These are phyloP conservation scores for Leccinum arenicola DNA, from an alignment of 768 basidiomycete species.

Conservation along the genomic window DNA sequence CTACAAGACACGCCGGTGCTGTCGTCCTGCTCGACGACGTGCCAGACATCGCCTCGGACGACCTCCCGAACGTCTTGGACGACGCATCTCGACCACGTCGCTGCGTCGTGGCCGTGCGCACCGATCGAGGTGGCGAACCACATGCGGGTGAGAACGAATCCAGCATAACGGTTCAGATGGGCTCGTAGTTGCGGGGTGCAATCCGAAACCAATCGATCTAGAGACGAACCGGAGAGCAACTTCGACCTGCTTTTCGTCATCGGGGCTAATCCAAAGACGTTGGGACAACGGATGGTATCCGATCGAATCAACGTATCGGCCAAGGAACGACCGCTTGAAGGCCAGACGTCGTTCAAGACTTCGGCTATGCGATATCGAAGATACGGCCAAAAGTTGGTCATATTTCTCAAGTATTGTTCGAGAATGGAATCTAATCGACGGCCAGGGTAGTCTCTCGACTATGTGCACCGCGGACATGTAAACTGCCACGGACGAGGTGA, in stretches of 20 bases:
- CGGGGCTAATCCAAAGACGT: constrained; percentile 57
- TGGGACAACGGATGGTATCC: constrained; percentile 37
- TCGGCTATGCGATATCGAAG: constrained; percentile 51
- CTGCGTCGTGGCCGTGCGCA: constrained; percentile 29
- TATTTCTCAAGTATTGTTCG: constrained; percentile 38
- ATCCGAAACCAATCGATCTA: background rate
- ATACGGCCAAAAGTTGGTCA: constrained; percentile 75
- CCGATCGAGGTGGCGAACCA: constrained; percentile 64
- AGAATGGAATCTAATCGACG: constrained; percentile 42
- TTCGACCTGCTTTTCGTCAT: constrained; percentile 50
- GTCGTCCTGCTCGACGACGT: constrained; percentile 35
- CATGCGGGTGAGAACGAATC: constrained; percentile 60
- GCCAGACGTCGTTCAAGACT: constrained; percentile 29
- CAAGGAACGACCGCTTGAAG: constrained; percentile 55
- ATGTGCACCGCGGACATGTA: constrained; percentile 59
- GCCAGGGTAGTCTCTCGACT: constrained; percentile 44
- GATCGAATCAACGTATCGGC: constrained; percentile 27
- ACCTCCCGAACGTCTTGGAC: constrained; percentile 53
- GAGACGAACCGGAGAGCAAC: constrained; percentile 53
- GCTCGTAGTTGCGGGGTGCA: background rate
- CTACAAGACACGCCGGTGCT: constrained; percentile 23
- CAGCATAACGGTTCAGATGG: constrained; percentile 23
- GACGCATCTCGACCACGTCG: constrained; percentile 33
- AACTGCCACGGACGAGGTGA: constrained; percentile 36
- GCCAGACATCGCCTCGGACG: constrained; percentile 60